Base-by-base conservation (phyloP, 352 stramenopile genomes). In the Pythium phragmitis region DNA sequence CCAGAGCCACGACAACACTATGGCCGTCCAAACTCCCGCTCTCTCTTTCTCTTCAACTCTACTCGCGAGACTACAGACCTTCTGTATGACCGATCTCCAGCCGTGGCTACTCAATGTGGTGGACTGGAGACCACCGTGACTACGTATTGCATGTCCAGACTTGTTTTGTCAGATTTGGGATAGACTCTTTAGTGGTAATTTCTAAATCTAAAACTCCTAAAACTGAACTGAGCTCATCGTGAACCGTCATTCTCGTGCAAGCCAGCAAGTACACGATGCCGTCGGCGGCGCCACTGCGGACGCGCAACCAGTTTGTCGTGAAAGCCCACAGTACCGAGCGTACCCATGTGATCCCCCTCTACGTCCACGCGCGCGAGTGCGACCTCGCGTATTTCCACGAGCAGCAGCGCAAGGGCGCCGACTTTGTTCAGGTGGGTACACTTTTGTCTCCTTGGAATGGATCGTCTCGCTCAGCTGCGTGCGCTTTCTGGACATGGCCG, bases 241-340 rank as follows among this genome's bases (percentile, higher is more conserved):
- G 47, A 39, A 39, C 7, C 3, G 34, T 39, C 34, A 39, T 39
- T 39, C 34, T 39, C 34, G 34, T 30, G 28, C 11, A 34, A 53
- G 21, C n/a, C 23, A 53, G 42, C 19, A n/a, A 9, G 11, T 8
- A 33, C 26, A 49, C 3, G 19, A 55, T 19, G 50, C 30, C 26
- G 28, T n/a, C 8, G 23, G n/a, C 21, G 36, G 67, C 85, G 77
- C 56, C 36, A 43, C 68, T 87, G 48, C 79, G 79, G 26, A 77
- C 77, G 62, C 80, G 80, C 30, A 92, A 89, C 61, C 78, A 80
- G 30, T 85, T 89, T 46, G 69, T 84, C 55, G 59, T 90, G 17
- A 76, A 75, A 34, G 74, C 76, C 14, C 69, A 72, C 26, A 67
- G 61, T 30, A 66, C 70, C 11, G 80, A 87, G 67, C 77, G 76